Percentiles rank a stretch among this genome's conserved stretches.
Conservation (phyloP, 225 moss, liverwort and hornwort species). For the Pseudoscleropodium purum region DNA sequence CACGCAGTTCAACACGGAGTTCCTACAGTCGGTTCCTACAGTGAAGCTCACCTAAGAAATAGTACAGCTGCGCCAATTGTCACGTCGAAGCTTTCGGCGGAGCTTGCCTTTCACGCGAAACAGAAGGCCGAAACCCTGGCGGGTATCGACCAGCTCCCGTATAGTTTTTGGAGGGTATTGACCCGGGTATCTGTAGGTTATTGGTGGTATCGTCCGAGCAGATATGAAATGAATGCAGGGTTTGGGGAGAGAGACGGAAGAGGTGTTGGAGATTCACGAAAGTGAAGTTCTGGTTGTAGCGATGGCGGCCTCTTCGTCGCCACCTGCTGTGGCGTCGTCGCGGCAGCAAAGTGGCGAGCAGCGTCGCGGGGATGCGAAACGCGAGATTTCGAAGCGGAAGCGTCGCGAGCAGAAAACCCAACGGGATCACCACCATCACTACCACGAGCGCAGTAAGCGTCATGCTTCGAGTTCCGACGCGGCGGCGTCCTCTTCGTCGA, state of each 20-base stretch:
- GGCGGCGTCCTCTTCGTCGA: slow-evolving; percentile 1
- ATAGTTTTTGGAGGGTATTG: not conserved
- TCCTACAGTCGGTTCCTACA: not conserved
- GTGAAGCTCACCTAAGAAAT: not conserved
- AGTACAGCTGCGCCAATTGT: slow-evolving; percentile 15
- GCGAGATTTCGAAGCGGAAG: slow-evolving; percentile 22
- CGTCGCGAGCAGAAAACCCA: slow-evolving; percentile 17
- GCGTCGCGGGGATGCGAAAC: slow-evolving; percentile 9
- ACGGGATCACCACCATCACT: slow-evolving; percentile 2
- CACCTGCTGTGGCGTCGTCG: slow-evolving; percentile 11
- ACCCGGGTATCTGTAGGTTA: not conserved
- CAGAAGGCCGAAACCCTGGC: not conserved
- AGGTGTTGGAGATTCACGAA: not conserved
- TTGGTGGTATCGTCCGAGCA: not conserved
- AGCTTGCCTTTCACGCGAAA: slow-evolving; percentile 5
- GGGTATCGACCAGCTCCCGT: not conserved
- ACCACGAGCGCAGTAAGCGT: slow-evolving; percentile 21
- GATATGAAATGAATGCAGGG: not conserved
- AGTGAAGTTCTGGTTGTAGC: not conserved
- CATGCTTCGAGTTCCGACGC: slow-evolving; percentile 20
- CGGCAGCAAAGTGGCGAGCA: not conserved
- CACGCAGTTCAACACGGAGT: not conserved
- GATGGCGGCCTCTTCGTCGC: slow-evolving; percentile 44
- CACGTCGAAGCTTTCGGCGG: not conserved
- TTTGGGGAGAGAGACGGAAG: not conserved